Base-by-base conservation (phyloP, 441 rosid species). In the Omphalea diandra region DNA sequence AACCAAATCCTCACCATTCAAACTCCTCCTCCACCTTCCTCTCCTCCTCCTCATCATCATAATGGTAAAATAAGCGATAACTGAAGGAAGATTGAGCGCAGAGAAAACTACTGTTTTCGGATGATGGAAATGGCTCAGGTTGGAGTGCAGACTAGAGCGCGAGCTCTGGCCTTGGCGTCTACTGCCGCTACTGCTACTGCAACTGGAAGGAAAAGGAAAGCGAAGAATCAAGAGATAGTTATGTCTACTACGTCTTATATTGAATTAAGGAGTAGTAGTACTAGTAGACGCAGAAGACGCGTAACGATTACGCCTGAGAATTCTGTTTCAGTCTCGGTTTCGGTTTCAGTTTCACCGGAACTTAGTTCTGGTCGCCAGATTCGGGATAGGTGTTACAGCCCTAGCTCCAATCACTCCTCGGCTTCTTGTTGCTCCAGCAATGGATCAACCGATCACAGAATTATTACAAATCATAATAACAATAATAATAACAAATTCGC, bases 391-490 rank as follows among this genome's bases (percentile, higher is more conserved):
- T 73, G 76, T 41, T 8, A 64, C 24, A 82, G 81, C 77, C 72
- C 78, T 53, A 70, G 70, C 62, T 68, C 73, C 14, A 81, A 68
- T 52, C 73, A 65, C 18, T 80, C 66, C 65, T 80, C 83, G 17
- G 82, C 76, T 68, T 88, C 91, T 60, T 87, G 93, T 76, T 84
- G 87, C 53, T 89, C 80, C 5, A 86, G 90, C 73, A 82, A 85
- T 68, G 86, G 90, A 88, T 87, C 88, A 5, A 77, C 81, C 32
- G 84, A 80, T 67, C 75, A 79, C 63, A 74, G 71, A 65, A 78
- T 70, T 50, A n/a, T n/a, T n/a, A n/a, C n/a, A n/a, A n/a, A n/a
- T n/a, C n/a, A n/a, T n/a, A n/a, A n/a, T n/a, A n/a, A n/a, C n/a
- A n/a, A n/a, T n/a, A n/a, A n/a, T n/a, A 50, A 50, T n/a, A 53